Evolutionary conservation across 306 rosid genomes (phyloP).

Genomic region (Casuarina cunninghamiana): DNA sequence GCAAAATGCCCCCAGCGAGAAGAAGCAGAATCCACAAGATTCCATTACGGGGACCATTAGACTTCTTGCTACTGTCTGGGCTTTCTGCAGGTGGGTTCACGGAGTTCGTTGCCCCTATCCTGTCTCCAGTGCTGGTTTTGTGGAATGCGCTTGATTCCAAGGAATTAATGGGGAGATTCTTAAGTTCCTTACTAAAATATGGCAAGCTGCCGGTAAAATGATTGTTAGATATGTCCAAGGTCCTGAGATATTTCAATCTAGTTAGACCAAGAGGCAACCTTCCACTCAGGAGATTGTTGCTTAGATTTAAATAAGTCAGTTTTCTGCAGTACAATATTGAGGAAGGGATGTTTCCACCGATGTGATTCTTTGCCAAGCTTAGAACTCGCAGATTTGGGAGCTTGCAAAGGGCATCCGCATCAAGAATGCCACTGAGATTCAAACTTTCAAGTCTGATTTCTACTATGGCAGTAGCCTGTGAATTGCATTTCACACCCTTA

Average conservation of each 20-base stretch:
- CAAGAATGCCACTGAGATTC: constrained; percentile 38
- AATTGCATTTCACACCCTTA: constrained; percentile 38
- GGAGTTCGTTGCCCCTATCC: constrained; percentile 11
- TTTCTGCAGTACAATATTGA: constrained; percentile 48
- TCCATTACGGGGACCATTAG: no score
- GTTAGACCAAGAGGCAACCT: constrained; percentile 47
- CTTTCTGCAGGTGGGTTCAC: constrained; percentile 11
- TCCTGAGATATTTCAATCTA: constrained; percentile 47
- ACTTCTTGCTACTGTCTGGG: background rate
- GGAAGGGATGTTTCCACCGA: constrained; percentile 35
- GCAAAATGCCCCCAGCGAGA: constrained; percentile 33
- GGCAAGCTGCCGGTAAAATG: constrained; percentile 33
- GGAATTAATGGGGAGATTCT: constrained; percentile 2
- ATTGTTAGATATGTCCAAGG: constrained; percentile 54
- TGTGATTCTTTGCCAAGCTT: constrained; percentile 37
- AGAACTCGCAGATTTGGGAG: constrained; percentile 36
- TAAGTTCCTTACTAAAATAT: constrained; percentile 21
- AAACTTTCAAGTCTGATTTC: constrained; percentile 41
- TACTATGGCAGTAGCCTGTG: constrained; percentile 13
- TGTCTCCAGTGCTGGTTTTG: background rate
- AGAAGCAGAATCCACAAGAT: constrained; percentile 1
- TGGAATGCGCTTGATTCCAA: constrained; percentile 18
- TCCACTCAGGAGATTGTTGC: constrained; percentile 57
- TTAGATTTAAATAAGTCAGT: constrained; percentile 50
- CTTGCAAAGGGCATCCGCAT: constrained; percentile 43